Percentiles rank a stretch among this genome's conserved stretches.
These are phyloP conservation scores for Colletotrichum sp. DNA, from an alignment of 2,329 filamentous ascomycete species.

Conservation along the genomic window DNA sequence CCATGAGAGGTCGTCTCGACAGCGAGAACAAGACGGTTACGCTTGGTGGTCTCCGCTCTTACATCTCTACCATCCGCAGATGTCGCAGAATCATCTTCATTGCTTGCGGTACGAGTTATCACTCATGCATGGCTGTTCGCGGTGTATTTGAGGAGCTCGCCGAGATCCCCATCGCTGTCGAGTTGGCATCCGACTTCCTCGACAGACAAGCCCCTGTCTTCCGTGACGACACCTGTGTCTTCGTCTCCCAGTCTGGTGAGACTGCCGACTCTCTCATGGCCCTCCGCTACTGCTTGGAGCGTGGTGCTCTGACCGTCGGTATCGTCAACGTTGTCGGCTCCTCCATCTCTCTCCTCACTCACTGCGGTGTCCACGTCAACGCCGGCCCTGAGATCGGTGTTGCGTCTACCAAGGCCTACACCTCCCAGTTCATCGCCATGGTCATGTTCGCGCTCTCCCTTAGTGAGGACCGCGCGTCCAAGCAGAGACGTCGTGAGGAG, in stretches of 20 bases:
- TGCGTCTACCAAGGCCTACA: constrained; percentile 98
- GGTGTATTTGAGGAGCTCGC: constrained; percentile 97
- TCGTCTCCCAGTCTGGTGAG: constrained; percentile 98
- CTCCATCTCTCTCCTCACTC: constrained; percentile 96
- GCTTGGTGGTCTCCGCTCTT: constrained; percentile 92
- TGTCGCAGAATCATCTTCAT: constrained; percentile 99
- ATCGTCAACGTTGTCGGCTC: constrained; percentile 99
- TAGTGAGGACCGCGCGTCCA: constrained; percentile 94
- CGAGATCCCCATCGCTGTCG: constrained; percentile 96
- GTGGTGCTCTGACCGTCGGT: constrained; percentile 94
- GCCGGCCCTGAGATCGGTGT: constrained; percentile 98
- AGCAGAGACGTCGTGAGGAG: constrained; percentile 88
- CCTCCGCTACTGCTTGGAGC: constrained; percentile 96
- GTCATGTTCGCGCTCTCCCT: constrained; percentile 98
- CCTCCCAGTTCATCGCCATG: constrained; percentile 99
- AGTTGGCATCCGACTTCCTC: constrained; percentile 97
- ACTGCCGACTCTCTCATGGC: constrained; percentile 98
- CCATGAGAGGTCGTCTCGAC: constrained; percentile 98
- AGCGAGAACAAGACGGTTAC: constrained; percentile 93
- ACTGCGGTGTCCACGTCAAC: constrained; percentile 99
- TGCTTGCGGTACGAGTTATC: constrained; percentile 96
- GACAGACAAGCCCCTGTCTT: constrained; percentile 97
- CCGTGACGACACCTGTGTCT: constrained; percentile 98
- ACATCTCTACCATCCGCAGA: constrained; percentile 94
- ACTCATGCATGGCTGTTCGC: constrained; percentile 99